Percentiles rank a stretch among this genome's conserved stretches.
Conservation (phyloP, 148 eudicot genomes). For the Linanthus parryae region DNA sequence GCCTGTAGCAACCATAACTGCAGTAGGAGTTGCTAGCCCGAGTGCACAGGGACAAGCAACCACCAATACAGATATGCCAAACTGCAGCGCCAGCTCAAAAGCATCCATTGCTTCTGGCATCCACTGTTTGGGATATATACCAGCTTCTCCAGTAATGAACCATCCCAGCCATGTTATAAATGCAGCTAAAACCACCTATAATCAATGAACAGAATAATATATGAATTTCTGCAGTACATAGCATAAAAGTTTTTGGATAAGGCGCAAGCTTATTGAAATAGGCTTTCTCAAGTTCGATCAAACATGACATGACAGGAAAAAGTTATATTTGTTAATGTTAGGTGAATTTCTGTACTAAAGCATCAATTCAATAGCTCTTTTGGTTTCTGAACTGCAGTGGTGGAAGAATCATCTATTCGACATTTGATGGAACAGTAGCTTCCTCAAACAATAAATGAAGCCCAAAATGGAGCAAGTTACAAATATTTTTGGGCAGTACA, state of each 20-base stretch:
- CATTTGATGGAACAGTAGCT: no score
- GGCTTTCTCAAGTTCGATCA: no score
- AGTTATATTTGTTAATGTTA: no score
- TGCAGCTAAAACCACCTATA: slow-evolving; percentile 74
- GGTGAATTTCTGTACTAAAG: no score
- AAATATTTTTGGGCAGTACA: no score
- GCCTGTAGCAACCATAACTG: slow-evolving; percentile 98
- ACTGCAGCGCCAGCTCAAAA: slow-evolving; percentile 96
- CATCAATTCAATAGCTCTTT: no score
- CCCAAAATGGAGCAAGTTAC: no score
- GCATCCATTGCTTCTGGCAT: slow-evolving; percentile 86
- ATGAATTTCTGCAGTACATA: neutral
- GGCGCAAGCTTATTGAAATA: no score
- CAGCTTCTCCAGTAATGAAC: slow-evolving; percentile 70
- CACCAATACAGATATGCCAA: slow-evolving; percentile 88
- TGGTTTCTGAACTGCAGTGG: neutral
- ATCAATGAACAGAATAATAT: slow-evolving; percentile 5
- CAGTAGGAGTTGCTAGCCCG: slow-evolving; percentile 98
- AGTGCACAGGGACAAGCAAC: slow-evolving; percentile 99
- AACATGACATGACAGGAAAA: no score
- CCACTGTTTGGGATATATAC: slow-evolving; percentile 72
- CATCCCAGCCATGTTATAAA: slow-evolving; percentile 80
- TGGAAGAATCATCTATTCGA: neutral
- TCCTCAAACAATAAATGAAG: slow-evolving; percentile 1
- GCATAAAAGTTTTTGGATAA: no score